Base-by-base conservation (phyloP, 2,329 filamentous ascomycete genomes). In the Hortaea werneckii region DNA sequence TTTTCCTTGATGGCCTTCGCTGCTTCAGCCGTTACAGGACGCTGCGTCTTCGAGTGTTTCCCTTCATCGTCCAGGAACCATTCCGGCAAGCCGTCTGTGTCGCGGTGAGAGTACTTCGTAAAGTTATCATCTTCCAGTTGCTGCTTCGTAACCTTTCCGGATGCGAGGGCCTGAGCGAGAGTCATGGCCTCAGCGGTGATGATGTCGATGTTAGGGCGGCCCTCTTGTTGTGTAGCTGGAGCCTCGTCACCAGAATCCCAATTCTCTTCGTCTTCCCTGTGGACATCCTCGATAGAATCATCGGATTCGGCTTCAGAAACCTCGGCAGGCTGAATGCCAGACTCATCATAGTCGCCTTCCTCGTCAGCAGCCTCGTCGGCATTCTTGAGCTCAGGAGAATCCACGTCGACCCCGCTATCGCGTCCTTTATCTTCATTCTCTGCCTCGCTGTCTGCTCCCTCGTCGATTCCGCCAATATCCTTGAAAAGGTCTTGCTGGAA, bases 131-230 rank as follows among this genome's bases (percentile, higher is more conserved):
- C 94, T 40, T 90, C 71, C 5, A 95, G 71, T 56, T 95, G 87
- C 45, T 83, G 68, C 40, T 79, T 83, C 0, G 82, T 85, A 65
- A 83, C 89, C 62, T 90, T 77, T 39, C 90, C 90, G 0, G 84
- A 87, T 3, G 89, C 92, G 48, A 98, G 82, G 61, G 87, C 79
- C 54, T 96, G 92, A 0, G 92, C 94, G 11, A 98, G 76, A 0
- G 90, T 94, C 92, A 98, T 98, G 53, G 94, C 92, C 72, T 98
- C 92, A 5, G 88, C 92, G n/a, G 92, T 98, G 61, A 96, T 94
- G 59, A 98, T 96, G 64, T 96, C 88, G 67, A 98, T 94, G 62
- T 95, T 89, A 76, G 67, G 63, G 45, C 75, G 78, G 47, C 82
- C 82, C 42, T 58, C 53, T 30, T 51, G 49, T 45, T 53, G 43